These are phyloP conservation scores for Colletotrichum cordylinicola DNA, from an alignment of 2,329 filamentous ascomycete genomes.

Conservation along the genomic window DNA sequence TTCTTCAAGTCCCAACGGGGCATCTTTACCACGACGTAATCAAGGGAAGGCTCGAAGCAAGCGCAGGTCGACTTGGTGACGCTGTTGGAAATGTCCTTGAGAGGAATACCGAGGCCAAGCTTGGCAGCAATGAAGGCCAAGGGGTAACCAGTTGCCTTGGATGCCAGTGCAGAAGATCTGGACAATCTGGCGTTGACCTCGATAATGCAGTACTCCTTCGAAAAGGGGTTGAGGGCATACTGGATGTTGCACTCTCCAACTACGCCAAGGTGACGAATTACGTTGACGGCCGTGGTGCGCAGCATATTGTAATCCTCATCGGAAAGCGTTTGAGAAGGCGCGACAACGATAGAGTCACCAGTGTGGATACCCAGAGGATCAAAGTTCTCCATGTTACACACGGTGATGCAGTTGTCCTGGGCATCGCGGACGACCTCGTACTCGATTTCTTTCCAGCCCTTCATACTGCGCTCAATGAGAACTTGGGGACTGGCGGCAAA, in stretches of 20 bases:
- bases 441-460: conserved; percentile 99
- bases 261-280: conserved; percentile 95
- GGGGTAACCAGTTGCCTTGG: conserved; percentile 96
- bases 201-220: conserved; percentile 97
- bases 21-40: conserved; percentile 99
- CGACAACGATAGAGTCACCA: conserved; percentile 97
- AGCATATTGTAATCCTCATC: conserved; percentile 99
- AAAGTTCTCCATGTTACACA: conserved; percentile 99
- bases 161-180: conserved; percentile 91
- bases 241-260: conserved; percentile 99
- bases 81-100: conserved; percentile 96
- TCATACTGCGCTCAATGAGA: conserved; percentile 97
- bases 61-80: conserved; percentile 96
- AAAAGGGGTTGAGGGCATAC: conserved; percentile 95
- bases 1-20: conserved; percentile 99
- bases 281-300: conserved; percentile 93
- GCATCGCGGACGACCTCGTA: conserved; percentile 97
- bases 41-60: conserved; percentile 97
- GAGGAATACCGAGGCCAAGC: conserved; percentile 89
- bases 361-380: conserved; percentile 98
- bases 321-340: conserved; percentile 93
- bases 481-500: conserved; percentile 96
- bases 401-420: conserved; percentile 97
- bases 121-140: conserved; percentile 97
- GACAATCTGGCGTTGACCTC: conserved; percentile 98